Conservation (phyloP, 176 grass and related monocot genomes). For the Juncus effusus region DNA sequence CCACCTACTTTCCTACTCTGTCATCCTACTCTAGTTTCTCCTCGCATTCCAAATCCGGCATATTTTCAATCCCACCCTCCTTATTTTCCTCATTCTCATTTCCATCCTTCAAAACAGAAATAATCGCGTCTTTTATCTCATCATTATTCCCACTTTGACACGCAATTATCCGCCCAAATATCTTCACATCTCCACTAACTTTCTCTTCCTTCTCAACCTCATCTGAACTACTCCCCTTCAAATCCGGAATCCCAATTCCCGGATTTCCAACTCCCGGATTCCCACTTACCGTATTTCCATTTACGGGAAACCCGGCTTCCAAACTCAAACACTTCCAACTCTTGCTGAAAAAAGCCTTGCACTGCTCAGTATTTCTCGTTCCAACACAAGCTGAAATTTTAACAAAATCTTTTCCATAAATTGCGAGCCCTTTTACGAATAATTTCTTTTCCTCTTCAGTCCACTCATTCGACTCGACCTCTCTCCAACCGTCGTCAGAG, state of each 20-base stretch:
- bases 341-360: conserved; percentile 96
- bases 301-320: conserved; percentile 58
- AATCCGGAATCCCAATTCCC: not conserved
- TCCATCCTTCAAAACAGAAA: not conserved
- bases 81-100: conserved; percentile 1
- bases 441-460: conserved; percentile 74
- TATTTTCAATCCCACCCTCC: conserved; percentile 1
- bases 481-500: conserved; percentile 62
- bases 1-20: conserved; percentile 9
- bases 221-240: conserved; percentile 24
- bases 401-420: conserved; percentile 74
- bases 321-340: conserved; percentile 75
- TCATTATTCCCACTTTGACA: conserved; percentile 13
- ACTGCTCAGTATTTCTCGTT: conserved; percentile 75
- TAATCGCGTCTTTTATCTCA: not conserved
- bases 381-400: conserved; percentile 58
- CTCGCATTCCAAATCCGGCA: not conserved
- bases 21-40: conserved; percentile 10
- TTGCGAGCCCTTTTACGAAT: conserved; percentile 61
- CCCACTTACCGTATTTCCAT: conserved; percentile 1
- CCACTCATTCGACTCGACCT: conserved; percentile 73
- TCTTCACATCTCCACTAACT: conserved; percentile 54
- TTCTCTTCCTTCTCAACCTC: conserved; percentile 26
- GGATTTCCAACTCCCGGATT: conserved; percentile 28
- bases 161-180: conserved; percentile 56